phyloP scores from a whole-genome alignment of 202 grass and related monocot species.

The Bolboschoenoplectus hybrid region DNA sequence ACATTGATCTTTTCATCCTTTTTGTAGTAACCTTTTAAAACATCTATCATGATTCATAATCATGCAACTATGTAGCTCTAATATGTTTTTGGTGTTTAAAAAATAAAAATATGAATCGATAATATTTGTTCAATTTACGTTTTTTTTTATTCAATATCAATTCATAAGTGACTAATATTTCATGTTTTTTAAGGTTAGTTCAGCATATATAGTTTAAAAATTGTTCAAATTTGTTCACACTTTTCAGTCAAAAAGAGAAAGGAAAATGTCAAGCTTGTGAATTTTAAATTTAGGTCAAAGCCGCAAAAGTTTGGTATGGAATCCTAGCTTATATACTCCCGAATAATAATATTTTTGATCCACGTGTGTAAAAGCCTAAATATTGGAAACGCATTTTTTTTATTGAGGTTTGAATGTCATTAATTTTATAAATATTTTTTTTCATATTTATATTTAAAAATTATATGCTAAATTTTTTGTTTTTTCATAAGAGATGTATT shows the following conservation, averaged over 20 bases:
- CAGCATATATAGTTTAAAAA: neutral
- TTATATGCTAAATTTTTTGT: no score
- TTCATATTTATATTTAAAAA: no score
- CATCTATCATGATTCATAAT: no score
- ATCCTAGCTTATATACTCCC: no score
- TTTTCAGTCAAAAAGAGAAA: neutral
- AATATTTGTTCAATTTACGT: neutral
- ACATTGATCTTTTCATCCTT: no score
- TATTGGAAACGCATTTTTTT: neutral
- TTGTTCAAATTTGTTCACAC: neutral
- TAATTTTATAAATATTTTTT: no score
- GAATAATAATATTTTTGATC: no score
- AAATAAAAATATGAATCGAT: neutral
- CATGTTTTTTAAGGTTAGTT: neutral
- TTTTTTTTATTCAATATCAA: neutral
- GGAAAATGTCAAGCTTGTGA: neutral
- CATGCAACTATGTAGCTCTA: neutral
- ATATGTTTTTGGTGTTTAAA: neutral
- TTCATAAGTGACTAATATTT: neutral
- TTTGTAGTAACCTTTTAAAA: no score
- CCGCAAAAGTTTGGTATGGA: neutral
- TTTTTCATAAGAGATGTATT: no score
- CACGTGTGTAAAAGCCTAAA: no score
- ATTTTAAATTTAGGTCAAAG: neutral
- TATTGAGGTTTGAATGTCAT: no score